Evolutionary conservation across 805 yeast species (phyloP), one percentile per base, ranked within the genome.

Genomic region (Zygosaccharomyces lentus): DNA sequence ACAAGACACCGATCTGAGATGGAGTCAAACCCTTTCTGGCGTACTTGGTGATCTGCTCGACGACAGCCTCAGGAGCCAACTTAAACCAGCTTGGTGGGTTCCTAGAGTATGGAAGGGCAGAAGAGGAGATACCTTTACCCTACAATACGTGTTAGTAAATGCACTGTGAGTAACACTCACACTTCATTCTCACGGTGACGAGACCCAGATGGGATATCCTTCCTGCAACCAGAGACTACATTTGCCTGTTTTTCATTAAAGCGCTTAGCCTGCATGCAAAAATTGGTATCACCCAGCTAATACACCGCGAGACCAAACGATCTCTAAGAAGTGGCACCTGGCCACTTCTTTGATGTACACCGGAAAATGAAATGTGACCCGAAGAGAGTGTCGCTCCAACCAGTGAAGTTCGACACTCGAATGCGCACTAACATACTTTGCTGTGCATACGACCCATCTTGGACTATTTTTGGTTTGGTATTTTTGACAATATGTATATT

Each of bases 11-110:
- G 61, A 93, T 93, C 78, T 89, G 96, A 68, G 99, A 93, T 69
- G 99, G 99, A 64, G 98, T 87, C 73, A 90, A 80, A 90, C 99
- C 99, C 84, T 93, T 93, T 81, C 97, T 90, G 72, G 99, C 99
- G 81, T 90, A 88, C 86, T 93, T 93, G 90, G 84, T 75, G 80
- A 91, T 82, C 80, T 89, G 96, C 80, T 93, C 99, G 76, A 90
- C 88, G 69, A 93, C 95, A 62, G 88, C 84, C 62, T 90, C 97
- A 63, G 96, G 75, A 55, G 96, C 80, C 68, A 87, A 84, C 83
- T 93, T 91, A 95, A 90, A 91, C 99, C 99, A 93, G 74, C 96
- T 79, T 74, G 98, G 99, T 74, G 95, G 81, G 77, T 84, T 84
- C 81, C 99, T 91, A 67, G 98, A 90, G 84, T 93, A 93, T 75